Conservation (phyloP, 2,329 filamentous ascomycete genomes). For the Penicillium crustosum region DNA sequence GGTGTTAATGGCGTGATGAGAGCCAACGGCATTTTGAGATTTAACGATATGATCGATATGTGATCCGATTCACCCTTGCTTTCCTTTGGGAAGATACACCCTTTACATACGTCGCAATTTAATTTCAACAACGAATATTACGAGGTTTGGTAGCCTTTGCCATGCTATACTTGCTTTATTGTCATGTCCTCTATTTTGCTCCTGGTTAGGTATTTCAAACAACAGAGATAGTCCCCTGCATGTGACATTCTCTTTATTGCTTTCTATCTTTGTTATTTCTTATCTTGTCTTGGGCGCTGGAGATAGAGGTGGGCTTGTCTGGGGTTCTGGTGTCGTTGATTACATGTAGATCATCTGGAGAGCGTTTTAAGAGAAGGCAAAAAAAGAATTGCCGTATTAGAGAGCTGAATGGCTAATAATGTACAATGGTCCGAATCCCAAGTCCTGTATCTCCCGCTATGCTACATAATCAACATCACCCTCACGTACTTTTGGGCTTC, state of each 20-base stretch:
- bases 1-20: conserved; percentile 86
- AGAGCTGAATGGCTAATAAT: conserved; percentile 32
- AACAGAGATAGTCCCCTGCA: conserved; percentile 1
- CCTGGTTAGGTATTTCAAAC: conserved; percentile 1
- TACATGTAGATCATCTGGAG: conserved; percentile 11
- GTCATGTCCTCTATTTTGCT: conserved; percentile 5
- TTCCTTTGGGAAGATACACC: conserved; percentile 1
- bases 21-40: conserved; percentile 82
- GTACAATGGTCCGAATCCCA: conserved; percentile 26
- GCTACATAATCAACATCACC: conserved; percentile 8
- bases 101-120: conserved; percentile 9
- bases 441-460: conserved; percentile 8
- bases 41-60: conserved; percentile 87
- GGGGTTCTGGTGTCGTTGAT: conserved; percentile 7
- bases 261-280: conserved; percentile 2
- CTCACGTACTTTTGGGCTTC: conserved; percentile 43
- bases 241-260: conserved; percentile 1
- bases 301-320: conserved; percentile 3
- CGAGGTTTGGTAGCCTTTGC: conserved; percentile 19
- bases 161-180: conserved; percentile 12
- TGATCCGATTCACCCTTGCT: conserved; percentile 31
- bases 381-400: conserved; percentile 22
- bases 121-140: conserved; percentile 21
- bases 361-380: conserved; percentile 18
- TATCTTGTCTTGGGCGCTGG: conserved; percentile 8